Conservation (phyloP, 768 basidiomycete species). For the Pisolithus orientalis region DNA sequence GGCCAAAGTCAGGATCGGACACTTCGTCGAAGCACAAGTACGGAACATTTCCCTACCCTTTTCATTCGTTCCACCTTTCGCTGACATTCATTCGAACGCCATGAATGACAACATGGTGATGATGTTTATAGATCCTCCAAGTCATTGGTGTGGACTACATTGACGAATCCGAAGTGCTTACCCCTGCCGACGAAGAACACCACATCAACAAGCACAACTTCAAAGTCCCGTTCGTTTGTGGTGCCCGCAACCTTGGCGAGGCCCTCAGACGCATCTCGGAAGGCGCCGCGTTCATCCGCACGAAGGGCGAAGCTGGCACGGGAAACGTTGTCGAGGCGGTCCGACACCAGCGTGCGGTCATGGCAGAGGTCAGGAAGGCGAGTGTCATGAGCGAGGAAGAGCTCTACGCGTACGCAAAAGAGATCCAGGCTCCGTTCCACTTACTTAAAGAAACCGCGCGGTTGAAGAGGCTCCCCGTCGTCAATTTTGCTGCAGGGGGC, state of each 20-base stretch:
- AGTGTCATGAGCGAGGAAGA: slow-evolving; percentile 92
- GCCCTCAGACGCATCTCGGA: slow-evolving; percentile 94
- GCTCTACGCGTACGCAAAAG: slow-evolving; percentile 88
- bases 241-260: slow-evolving; percentile 91
- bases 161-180: slow-evolving; percentile 91
- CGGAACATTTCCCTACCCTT: slow-evolving; percentile 6
- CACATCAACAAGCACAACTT: slow-evolving; percentile 96
- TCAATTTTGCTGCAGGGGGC: slow-evolving; percentile 95
- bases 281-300: slow-evolving; percentile 97
- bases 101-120: background rate
- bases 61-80: background rate
- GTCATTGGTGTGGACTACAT: slow-evolving; percentile 94
- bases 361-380: slow-evolving; percentile 78
- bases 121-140: slow-evolving; percentile 73
- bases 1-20: slow-evolving; percentile 94
- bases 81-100: background rate
- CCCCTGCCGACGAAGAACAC: slow-evolving; percentile 92
- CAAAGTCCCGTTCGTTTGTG: slow-evolving; percentile 96
- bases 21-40: slow-evolving; percentile 95
- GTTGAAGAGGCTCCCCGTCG: slow-evolving; percentile 87
- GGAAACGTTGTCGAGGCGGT: slow-evolving; percentile 94
- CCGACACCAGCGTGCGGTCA: slow-evolving; percentile 81
- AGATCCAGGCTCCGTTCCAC: slow-evolving; percentile 90
- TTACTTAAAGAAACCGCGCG: slow-evolving; percentile 94
- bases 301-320: slow-evolving; percentile 90